Base-by-base conservation (phyloP, 176 grass and related monocot genomes). In the Ampelocalamus luodianensis region DNA sequence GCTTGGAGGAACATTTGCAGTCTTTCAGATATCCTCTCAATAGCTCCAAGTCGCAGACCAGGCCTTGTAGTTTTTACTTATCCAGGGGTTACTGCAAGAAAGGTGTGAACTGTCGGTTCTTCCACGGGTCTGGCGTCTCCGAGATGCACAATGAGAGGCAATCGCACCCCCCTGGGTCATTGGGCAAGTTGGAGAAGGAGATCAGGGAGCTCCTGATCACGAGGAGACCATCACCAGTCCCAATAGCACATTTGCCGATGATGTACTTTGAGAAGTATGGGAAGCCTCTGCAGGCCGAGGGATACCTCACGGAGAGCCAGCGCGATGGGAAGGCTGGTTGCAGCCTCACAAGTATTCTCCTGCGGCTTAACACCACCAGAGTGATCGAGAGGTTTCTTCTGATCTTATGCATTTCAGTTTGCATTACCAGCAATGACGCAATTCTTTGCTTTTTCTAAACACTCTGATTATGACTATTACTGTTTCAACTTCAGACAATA, bases 141-240 rank as follows among this genome's bases (percentile, higher is more conserved):
- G 46, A 49, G 13, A 49, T 15, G 46, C 13, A 49, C 13, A 15
- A 49, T 49, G 46, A 49, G 13, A 49, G 46, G 46, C 46, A 1
- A 49, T 12, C 15, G 15, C 12, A 49, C 46, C 46, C 13, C 46
- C 13, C 13, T 14, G 46, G 46, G 13, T 48, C 53, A 87, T 55
- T 80, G 68, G 36, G 8, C 43, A 85, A 80, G 72, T 68, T 97
- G 63, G 94, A 97, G 64, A 63, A 77, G 32, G 80, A 97, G 64
- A 91, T 94, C 15, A 86, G 82, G 27, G 71, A 85, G 55, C 65
- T 97, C 7, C 69, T 94, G 46, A 76, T 43, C 14, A 49, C 13
- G 71, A 70, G 5, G 29, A 86, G 16, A 42, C 38, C 5, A 50
- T 59, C 46, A 49, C 46, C 46, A 49, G 46, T 49, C 46, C 46